Evolutionary conservation across 352 stramenopile species (phyloP).

Genomic region (Globisporangium nagaii): DNA sequence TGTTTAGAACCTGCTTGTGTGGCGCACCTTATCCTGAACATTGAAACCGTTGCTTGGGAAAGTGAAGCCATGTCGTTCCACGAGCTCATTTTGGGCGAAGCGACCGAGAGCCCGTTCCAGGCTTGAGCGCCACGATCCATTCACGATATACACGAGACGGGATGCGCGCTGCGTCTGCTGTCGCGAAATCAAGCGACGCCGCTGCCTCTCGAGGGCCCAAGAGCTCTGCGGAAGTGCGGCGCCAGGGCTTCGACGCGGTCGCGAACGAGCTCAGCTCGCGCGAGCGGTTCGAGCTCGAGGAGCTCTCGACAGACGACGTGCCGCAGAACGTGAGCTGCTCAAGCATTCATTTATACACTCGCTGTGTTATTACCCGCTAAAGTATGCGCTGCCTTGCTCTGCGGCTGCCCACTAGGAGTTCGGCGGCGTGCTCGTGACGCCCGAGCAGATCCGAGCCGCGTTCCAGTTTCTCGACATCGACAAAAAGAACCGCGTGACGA

Average conservation of each 20-base stretch:
- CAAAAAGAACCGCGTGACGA: conserved; percentile 67
- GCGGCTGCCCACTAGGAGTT: conserved; percentile 44
- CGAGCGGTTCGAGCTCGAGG: conserved; percentile 3
- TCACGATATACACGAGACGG: background rate
- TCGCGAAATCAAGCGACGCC: background rate
- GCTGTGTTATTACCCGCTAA: no score
- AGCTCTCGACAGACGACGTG: background rate
- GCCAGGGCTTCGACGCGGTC: conserved; percentile 7
- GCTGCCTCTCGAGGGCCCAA: background rate
- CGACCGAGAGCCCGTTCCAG: no score
- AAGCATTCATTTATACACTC: background rate
- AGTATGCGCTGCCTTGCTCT: no score
- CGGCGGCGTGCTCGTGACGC: conserved; percentile 78
- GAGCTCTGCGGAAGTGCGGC: background rate
- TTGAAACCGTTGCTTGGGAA: no score
- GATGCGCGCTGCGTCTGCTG: background rate
- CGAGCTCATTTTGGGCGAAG: no score
- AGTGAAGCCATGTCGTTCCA: no score
- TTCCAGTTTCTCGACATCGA: conserved; percentile 91
- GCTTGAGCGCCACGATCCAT: no score
- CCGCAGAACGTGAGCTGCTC: conserved; percentile 11
- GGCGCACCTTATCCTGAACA: no score
- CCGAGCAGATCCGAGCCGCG: conserved; percentile 75
- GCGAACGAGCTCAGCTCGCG: conserved; percentile 5
- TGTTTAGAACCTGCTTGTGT: no score